A percentile compares a stretch with the other conserved stretches of the same genome.
These are phyloP conservation scores for Mortierella sp. DNA, from an alignment of 371 early-diverging fungal genomes.

Conservation along the genomic window DNA sequence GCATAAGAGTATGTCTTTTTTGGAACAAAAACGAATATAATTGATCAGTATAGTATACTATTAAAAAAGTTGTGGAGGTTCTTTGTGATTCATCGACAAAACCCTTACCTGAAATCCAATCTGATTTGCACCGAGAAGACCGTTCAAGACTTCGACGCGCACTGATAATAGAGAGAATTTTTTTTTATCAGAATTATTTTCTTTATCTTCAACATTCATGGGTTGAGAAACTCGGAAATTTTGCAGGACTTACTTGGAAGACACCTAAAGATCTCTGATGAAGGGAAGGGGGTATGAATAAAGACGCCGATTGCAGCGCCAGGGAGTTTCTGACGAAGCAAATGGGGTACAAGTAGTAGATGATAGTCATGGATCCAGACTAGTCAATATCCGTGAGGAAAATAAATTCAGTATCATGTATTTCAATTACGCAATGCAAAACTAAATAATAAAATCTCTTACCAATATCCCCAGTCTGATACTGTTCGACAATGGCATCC, in stretches of 20 bases:
- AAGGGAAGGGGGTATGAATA: conserved; percentile 98
- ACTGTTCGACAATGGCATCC: conserved; percentile 78
- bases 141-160: conserved; percentile 91
- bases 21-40: not conserved
- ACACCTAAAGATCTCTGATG: conserved; percentile 93
- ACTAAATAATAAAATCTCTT: conserved; percentile 61
- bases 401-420: not conserved
- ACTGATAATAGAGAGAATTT: conserved; percentile 61
- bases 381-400: conserved; percentile 46
- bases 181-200: not conserved
- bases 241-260: conserved; percentile 77
- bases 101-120: conserved; percentile 91
- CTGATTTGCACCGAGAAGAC: conserved; percentile 93
- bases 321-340: conserved; percentile 85
- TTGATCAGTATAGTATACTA: not conserved
- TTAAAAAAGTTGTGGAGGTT: not conserved
- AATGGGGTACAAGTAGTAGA: conserved; percentile 88
- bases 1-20: conserved; percentile 92
- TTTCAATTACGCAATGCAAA: conserved; percentile 4
- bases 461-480: conserved; percentile 89
- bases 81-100: not conserved
- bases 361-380: conserved; percentile 99
- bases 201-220: not conserved
- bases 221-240: not conserved
- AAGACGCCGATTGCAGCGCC: conserved; percentile 94